phyloP scores from a whole-genome alignment of 2,329 filamentous ascomycete genomes.

The Arthrobotrys megalospora region DNA sequence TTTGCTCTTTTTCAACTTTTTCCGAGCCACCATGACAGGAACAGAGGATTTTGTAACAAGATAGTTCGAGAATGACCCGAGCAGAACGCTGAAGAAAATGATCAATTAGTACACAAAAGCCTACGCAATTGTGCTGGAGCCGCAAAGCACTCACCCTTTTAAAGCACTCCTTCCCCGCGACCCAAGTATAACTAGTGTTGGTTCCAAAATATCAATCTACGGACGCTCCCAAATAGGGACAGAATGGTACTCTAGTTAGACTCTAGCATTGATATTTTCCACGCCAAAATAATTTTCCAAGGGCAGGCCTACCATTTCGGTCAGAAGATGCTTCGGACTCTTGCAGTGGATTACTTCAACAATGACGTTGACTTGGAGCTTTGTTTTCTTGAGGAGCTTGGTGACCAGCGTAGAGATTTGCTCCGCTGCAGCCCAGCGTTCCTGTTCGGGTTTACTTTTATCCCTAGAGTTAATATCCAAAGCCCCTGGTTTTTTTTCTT shows the following conservation, averaged over 20 bases:
- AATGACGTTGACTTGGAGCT: slow-evolving; percentile 90
- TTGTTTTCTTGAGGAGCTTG: slow-evolving; percentile 89
- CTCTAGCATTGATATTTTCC: slow-evolving; percentile 3
- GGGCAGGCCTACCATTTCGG: slow-evolving; percentile 76
- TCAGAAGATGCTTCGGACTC: slow-evolving; percentile 94
- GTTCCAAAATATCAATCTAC: slow-evolving; percentile 86
- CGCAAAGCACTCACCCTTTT: slow-evolving; percentile 79
- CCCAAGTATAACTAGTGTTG: slow-evolving; percentile 92
- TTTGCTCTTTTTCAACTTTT: slow-evolving; percentile 89
- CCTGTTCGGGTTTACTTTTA: slow-evolving; percentile 76
- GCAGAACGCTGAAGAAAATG: slow-evolving; percentile 77
- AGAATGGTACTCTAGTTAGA: background rate
- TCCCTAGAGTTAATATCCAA: slow-evolving; percentile 18
- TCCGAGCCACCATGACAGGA: slow-evolving; percentile 97
- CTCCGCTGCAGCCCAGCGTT: slow-evolving; percentile 84
- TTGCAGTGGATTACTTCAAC: slow-evolving; percentile 99
- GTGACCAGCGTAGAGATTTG: slow-evolving; percentile 87
- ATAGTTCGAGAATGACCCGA: slow-evolving; percentile 98
- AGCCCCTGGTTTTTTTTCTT: slow-evolving; percentile 31
- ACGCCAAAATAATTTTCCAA: background rate
- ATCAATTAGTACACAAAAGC: background rate
- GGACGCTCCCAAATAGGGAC: background rate
- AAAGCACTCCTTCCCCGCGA: slow-evolving; percentile 91
- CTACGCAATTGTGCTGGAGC: background rate
- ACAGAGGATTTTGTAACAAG: slow-evolving; percentile 96